Base-by-base conservation (phyloP, 78 protist genomes). In the Chrysochromulina tobinii region DNA sequence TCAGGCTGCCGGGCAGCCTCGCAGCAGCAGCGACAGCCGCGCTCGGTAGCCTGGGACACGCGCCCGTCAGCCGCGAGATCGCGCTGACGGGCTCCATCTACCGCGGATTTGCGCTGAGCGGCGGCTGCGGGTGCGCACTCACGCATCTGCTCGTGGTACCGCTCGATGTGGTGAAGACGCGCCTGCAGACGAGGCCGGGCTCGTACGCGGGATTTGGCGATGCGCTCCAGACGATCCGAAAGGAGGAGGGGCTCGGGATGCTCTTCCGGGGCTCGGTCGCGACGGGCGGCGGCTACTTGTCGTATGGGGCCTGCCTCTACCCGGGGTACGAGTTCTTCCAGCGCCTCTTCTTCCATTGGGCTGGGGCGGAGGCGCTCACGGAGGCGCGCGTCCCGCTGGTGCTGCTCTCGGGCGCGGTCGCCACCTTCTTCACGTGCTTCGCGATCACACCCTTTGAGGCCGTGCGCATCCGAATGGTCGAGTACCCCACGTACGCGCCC, bases 91-190 rank as follows among this genome's bases (percentile, higher is more conserved):
- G 48, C 38, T 2, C 38, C 48, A 38, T 5, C 48, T 67, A 23
- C 38, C 48, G 48, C 17, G 23, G 8, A 0, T 67, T 67, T 5
- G 89, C 85, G 15, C 86, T 83, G 15, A 90, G 79, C 9, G 93
- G 93, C 38, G 93, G 75, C 7, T 6, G 15, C 38, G 91, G 93
- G 81, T 91, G 93, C 59, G 6, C 55, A 7, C 48, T 54, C 50
- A 91, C 93, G 61, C 93, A 91, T 55, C 66, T n/a, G 2, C 61
- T 81, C 59, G 59, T 91, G 21, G 61, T 14, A 53, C 93, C 93
- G 14, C 75, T 92, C 25, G 94, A 92, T 38, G 94, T 92, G 38
- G 94, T 92, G 79, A 92, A 92, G 91, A 92, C 94, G 17, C 77
- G 86, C 2, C 1, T 92, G 84, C 94, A 93, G 87, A 50, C 61